Percentiles rank a stretch among this genome's conserved stretches.
These are phyloP conservation scores for Pseudopithomyces chartarum DNA, from an alignment of 2,329 filamentous ascomycete species.

Conservation along the genomic window DNA sequence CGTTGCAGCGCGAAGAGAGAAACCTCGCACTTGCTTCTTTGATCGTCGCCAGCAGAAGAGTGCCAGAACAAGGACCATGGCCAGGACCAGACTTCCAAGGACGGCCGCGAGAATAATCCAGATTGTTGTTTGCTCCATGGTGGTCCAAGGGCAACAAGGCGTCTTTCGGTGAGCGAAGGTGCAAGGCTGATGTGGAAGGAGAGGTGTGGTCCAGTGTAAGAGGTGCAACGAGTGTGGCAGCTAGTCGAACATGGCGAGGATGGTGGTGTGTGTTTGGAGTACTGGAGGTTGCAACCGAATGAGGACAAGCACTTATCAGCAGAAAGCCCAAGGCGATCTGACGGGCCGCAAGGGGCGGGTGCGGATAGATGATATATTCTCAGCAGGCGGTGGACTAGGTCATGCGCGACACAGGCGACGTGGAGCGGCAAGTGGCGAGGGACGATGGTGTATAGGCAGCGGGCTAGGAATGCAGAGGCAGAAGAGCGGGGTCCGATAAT, in stretches of 20 bases:
- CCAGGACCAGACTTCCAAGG: slow-evolving; percentile 39
- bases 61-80: slow-evolving; percentile 29
- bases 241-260: slow-evolving; percentile 37
- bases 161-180: not conserved
- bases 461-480: slow-evolving; percentile 26
- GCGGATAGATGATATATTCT: slow-evolving; percentile 28
- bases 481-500: slow-evolving; percentile 32
- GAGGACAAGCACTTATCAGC: slow-evolving; percentile 14
- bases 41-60: slow-evolving; percentile 42
- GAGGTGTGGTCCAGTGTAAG: slow-evolving; percentile 11
- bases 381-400: slow-evolving; percentile 31
- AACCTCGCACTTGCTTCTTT: slow-evolving; percentile 39
- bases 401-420: slow-evolving; percentile 41
- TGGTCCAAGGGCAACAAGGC: slow-evolving; percentile 1
- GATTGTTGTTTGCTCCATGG: slow-evolving; percentile 39
- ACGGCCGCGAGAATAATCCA: slow-evolving; percentile 45
- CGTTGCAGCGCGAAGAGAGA: slow-evolving; percentile 45
- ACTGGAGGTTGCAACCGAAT: slow-evolving; percentile 23
- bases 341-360: slow-evolving; percentile 21
- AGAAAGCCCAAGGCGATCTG: slow-evolving; percentile 14
- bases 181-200: not conserved
- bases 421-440: slow-evolving; percentile 23
- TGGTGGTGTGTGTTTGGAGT: slow-evolving; percentile 19
- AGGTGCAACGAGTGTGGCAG: slow-evolving; percentile 23
- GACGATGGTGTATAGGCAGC: slow-evolving; percentile 35